phyloP scores from a whole-genome alignment of 495 filamentous ascomycete genomes.

The Acidiella bohemica region DNA sequence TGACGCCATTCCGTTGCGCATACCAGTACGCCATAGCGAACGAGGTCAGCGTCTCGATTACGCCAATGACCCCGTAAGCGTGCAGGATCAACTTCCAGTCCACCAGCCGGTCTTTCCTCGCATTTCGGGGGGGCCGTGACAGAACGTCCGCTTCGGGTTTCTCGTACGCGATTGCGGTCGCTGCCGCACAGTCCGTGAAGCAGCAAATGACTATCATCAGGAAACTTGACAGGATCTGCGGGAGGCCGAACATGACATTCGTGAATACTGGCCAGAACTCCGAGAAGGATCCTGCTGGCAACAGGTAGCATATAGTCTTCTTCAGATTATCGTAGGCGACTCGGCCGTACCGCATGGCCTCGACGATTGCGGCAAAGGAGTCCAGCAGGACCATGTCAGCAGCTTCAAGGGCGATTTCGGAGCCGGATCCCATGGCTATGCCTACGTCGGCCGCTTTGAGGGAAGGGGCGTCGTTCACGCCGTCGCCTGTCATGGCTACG shows the following conservation, averaged over 20 bases:
- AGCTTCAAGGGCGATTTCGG: conserved; percentile 21
- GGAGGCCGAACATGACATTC: conserved; percentile 52
- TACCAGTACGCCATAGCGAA: conserved; percentile 60
- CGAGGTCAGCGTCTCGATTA: conserved; percentile 44
- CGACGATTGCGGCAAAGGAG: conserved; percentile 16
- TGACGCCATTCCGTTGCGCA: conserved; percentile 42
- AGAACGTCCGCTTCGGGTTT: conserved; percentile 57
- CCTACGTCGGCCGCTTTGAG: conserved; percentile 20
- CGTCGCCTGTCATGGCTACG: conserved; percentile 15
- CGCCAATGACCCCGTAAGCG: conserved; percentile 49
- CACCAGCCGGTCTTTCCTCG: conserved; percentile 49
- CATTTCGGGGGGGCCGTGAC: conserved; percentile 43
- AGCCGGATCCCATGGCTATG: conserved; percentile 17
- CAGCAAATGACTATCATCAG: conserved; percentile 48
- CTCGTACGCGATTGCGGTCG: conserved; percentile 57
- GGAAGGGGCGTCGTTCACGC: conserved; percentile 21
- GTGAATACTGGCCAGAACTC: conserved; percentile 30
- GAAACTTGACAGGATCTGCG: conserved; percentile 52
- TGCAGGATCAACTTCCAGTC: conserved; percentile 50
- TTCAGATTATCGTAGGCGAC: conserved; percentile 23
- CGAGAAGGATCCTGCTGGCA: conserved; percentile 27
- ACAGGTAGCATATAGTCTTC: conserved; percentile 20
- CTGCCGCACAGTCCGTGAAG: conserved; percentile 54
- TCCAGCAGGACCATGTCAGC: conserved; percentile 21
- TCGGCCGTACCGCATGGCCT: conserved; percentile 18